Base-by-base conservation (phyloP, 2,329 filamentous ascomycete genomes). In the Sporothrix inflata region DNA sequence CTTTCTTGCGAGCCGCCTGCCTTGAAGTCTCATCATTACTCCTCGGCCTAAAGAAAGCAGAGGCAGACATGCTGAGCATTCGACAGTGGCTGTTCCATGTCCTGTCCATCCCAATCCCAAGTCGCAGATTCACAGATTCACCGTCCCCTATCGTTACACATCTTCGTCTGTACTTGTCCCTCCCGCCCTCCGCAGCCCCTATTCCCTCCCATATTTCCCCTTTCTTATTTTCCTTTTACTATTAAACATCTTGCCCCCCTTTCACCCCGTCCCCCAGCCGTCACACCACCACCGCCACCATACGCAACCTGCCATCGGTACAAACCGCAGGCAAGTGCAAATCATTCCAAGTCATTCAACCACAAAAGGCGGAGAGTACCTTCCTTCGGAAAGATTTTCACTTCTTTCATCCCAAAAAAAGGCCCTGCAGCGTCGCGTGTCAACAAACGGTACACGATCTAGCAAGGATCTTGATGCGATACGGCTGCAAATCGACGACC, bases 361-460 rank as follows among this genome's bases (percentile, higher is more conserved):
- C 67, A 65, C 71, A 72, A 72, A 72, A 72, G 71, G 49, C 71
- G 71, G 71, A 72, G 47, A 40, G 12, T 14, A 27, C 40, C 71
- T 70, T 57, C 71, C 57, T 60, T 66, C 49, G 67, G 67, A 70
- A 55, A 66, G 55, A 65, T 45, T 72, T 55, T 69, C 38, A 40
- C 47, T 67, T 38, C 38, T 38, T 40, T 70, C 45, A 63, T 51
- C 55, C 40, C 19, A 38, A 47, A 7, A 49, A 27, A 34, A 9
- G 3, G 12, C 49, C 38, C 24, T 45, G 8, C 21, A n/a, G 19
- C 51, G 49, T 49, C 55, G 42, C 69, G 42, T 55, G 40, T 21
- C 57, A 65, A 61, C 57, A 21, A 21, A 38, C 30, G 57, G 34
- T 11, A 61, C 30, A 40, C 19, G 34, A 21, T 40, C 19, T 21